Base-by-base conservation (phyloP, 805 yeast genomes). In the Kodamaea jinghongensis region DNA sequence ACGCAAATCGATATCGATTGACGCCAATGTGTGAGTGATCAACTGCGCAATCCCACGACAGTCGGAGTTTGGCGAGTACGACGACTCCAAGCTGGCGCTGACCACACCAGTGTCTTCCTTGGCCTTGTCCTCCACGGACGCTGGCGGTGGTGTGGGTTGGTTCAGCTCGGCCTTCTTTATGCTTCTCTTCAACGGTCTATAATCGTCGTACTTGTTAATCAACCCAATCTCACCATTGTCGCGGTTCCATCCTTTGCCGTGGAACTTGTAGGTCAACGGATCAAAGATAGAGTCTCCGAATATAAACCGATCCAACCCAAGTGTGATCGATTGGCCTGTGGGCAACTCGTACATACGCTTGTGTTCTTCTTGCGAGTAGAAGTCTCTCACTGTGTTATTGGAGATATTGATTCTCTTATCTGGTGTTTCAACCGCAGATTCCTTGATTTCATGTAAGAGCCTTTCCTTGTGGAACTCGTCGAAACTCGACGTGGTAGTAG, bases 1-100 rank as follows among this genome's bases (percentile, higher is more conserved):
- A 44, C 95, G 74, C 48, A 86, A 68, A 65, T 86, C 95, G 17
- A 88, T 85, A 61, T 90, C 96, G 34, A 82, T 74, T 41, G 72
- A 67, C 35, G 74, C 72, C 43, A 73, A 67, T 17, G 77, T 76
- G 48, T 72, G 79, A 32, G 75, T 74, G 40, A 78, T 72, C 44
- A 89, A 65, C 42, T 76, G 81, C 2, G 85, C 75, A 11, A 88
- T 50, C 3, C 86, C 86, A 41, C 70, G 52, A 6, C 33, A 27
- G 10, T 28, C 38, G 6, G 38, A 33, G 20, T 33, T 13, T 11
- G 42, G 34, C 20, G 38, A 22, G 38, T 39, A 39, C 16, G 42
- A 39, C 28, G 34, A 27, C 22, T 39, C 34, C 11, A 34, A 15
- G 23, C 26, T 29, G 17, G 28, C 31, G 11, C 28, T 34, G 9